Evolutionary conservation across 305 asterid genomes (phyloP).

Genomic region (Caryopteris hybrid): DNA sequence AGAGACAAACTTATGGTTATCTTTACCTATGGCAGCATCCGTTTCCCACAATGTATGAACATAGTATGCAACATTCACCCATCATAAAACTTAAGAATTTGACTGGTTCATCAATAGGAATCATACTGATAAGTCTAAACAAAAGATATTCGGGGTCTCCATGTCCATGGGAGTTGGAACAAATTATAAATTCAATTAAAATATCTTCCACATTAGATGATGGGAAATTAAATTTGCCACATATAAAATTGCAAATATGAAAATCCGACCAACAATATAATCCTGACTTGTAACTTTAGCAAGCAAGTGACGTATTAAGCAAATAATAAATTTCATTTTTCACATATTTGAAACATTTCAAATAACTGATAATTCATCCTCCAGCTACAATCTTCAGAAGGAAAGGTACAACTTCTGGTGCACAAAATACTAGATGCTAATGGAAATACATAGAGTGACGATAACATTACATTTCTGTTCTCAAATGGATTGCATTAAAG

Average conservation of each 20-base stretch:
- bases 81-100: neutral
- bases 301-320: neutral
- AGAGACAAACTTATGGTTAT: neutral
- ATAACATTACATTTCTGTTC: neutral
- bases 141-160: neutral
- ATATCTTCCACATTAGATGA: neutral
- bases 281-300: neutral
- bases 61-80: neutral
- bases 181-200: neutral
- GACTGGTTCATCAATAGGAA: neutral
- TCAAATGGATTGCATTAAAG: neutral
- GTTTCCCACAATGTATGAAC: too few relatives aligned
- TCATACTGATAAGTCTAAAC: neutral
- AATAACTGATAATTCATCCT: neutral
- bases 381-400: neutral
- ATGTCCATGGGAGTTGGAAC: neutral
- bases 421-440: slow-evolving; percentile 6
- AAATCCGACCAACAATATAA: slow-evolving; percentile 9
- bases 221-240: neutral
- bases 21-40: too few relatives aligned
- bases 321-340: neutral
- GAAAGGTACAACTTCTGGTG: slow-evolving; percentile 7
- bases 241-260: neutral
- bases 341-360: neutral
- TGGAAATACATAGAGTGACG: neutral